Evolutionary conservation across 192 early-diverging fungal genomes (phyloP), one percentile per base, ranked within the genome.

Genomic region (Umbelopsis vinacea): DNA sequence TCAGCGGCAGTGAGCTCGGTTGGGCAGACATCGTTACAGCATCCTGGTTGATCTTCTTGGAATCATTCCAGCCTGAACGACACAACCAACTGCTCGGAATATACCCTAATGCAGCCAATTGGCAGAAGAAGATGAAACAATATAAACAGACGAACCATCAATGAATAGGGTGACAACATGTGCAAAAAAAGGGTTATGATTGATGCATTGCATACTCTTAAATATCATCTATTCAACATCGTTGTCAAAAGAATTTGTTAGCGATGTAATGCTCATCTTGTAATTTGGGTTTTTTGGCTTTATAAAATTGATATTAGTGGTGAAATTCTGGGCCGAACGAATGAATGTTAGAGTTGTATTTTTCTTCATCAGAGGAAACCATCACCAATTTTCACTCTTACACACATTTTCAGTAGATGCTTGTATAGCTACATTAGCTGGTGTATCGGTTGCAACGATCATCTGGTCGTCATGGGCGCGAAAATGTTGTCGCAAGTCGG

Each of bases 361-460:
- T 12, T 3, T 23, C 21, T 10, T 63, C 17, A 37, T 35, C 29
- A 37, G 3, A 63, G 54, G 11, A 29, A 57, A 6, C 22, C 15
- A 29, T 29, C 10, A 33, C 21, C 21, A 2, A 22, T 0, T 15
- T 8, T 53, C 5, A 2, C 1, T 46, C 17, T 46, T 46, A 46
- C 12, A 46, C 3, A 63, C 57, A 37, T 63, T 29, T 17, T 63
- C 57, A n/a, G 10, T 63, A 35, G 57, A 63, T 37, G 57, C 26
- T 3, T n/a, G 57, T 4, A 63, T 63, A 11, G 57, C 33, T 29
- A 63, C 26, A 14, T 63, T 63, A n/a, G 23, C 29, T n/a, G 57
- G 57, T 26, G 57, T 63, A 63, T 63, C 26, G 26, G 57, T 63
- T 17, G 57, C 57, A 12, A 63, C 33, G 35, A 63, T 63, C 57